These are phyloP conservation scores for Ceratocystis colombiana DNA, from an alignment of 2,329 filamentous ascomycete species.

Conservation along the genomic window DNA sequence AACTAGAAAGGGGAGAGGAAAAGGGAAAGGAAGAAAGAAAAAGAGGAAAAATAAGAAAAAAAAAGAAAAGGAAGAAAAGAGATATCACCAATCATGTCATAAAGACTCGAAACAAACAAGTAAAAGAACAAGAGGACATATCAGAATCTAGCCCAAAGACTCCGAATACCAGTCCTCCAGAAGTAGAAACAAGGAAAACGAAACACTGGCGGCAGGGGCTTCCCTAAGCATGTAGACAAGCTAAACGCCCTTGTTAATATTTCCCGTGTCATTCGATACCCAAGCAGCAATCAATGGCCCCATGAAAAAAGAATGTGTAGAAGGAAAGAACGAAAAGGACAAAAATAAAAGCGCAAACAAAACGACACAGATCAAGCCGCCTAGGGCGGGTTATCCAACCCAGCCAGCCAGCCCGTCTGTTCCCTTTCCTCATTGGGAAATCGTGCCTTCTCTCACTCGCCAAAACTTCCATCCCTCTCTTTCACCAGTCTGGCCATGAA, in stretches of 20 bases:
- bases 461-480: slow-evolving; percentile 81
- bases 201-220: neutral
- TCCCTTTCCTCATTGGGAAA: slow-evolving; percentile 7
- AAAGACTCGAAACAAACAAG: neutral
- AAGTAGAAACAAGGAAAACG: neutral
- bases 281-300: neutral
- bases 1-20: slow-evolving; percentile 20
- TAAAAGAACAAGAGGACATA: neutral
- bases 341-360: neutral
- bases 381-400: neutral
- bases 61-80: slow-evolving; percentile 14
- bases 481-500: slow-evolving; percentile 56
- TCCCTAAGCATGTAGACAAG: neutral
- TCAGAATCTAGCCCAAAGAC: neutral
- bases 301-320: neutral
- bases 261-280: neutral
- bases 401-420: neutral
- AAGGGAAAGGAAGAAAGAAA: slow-evolving; percentile 13
- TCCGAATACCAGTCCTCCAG: neutral
- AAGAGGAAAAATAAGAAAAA: slow-evolving; percentile 4
- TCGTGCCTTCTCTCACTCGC: slow-evolving; percentile 42
- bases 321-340: neutral
- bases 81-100: slow-evolving; percentile 1
- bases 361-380: neutral
- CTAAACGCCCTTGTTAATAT: neutral